Evolutionary conservation across 108 stramenopile genomes (phyloP), one percentile per base, ranked within the genome.

Genomic region (Nannochloropsis gaditana): DNA sequence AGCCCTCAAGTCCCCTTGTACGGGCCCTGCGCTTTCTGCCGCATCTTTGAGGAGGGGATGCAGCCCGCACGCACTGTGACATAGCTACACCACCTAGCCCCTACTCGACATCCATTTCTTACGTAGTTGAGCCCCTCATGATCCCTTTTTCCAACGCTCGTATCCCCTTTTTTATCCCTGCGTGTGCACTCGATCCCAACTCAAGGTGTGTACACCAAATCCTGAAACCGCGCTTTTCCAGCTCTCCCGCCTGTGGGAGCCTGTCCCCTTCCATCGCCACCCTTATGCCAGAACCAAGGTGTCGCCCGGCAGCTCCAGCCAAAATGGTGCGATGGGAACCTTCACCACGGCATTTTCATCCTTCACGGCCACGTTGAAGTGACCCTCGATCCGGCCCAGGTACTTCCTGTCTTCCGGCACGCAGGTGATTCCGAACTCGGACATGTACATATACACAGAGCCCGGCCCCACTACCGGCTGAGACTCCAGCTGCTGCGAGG

Each of bases 371-470:
- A 73, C 59, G n/a, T 73, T 73, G n/a, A 73, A 73, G n/a, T 73
- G 59, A 73, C 59, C 59, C 59, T 73, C 59, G 59, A 73, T 73
- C 2, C 59, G 59, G 19, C 59, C 59, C 2, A 73, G n/a, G n/a
- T 73, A 73, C 59, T 73, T 73, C 59, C n/a, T 73, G n/a, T 73
- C 59, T n/a, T 73, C 59, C 59, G 59, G 59, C 59, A 73, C 59
- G 3, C 59, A 73, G 19, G 59, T 73, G 8, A 73, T 73, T n/a
- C 59, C 59, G n/a, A 73, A 73, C 59, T 73, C 59, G 59, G 19
- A n/a, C 59, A 73, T 73, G 6, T 73, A 73, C 59, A 73, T 73
- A 3, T 73, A 73, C 15, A 73, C 59, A 4, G 59, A 73, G 4
- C 59, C 59, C 3, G 59, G 59, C 4, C 59, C 59, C 59, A 73